A percentile compares a stretch with the other conserved stretches of the same genome.
phyloP scores from a whole-genome alignment of 345 rosid genomes.

The Acer saccharum region DNA sequence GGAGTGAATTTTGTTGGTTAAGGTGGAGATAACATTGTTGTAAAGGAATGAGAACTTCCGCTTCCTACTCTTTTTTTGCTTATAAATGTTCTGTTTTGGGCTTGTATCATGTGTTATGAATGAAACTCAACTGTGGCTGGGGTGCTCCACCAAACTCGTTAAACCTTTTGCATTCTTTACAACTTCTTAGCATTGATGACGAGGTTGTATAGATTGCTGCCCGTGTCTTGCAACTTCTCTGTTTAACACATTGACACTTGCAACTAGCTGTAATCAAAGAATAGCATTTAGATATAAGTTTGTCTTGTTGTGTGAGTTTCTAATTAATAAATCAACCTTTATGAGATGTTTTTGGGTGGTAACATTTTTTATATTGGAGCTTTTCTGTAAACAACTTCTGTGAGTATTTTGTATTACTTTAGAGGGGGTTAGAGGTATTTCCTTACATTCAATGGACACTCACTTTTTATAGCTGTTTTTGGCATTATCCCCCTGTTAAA shows the following conservation, averaged over 20 bases:
- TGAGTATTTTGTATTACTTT: neutral
- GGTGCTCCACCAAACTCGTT: neutral
- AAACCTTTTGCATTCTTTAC: neutral
- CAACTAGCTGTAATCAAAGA: neutral
- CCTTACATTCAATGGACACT: neutral
- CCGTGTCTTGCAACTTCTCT: neutral
- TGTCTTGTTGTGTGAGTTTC: neutral
- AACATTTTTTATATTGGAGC: neutral
- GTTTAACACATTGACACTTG: neutral
- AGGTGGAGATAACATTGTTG: neutral
- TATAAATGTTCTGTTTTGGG: neutral
- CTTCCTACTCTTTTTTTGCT: neutral
- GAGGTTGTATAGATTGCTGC: neutral
- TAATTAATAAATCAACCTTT: too few relatives aligned
- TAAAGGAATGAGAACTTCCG: neutral
- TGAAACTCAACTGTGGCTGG: neutral
- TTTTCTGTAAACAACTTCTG: neutral
- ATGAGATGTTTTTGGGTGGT: neutral
- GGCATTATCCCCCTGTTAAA: neutral
- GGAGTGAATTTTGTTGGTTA: neutral
- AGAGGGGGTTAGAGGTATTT: neutral
- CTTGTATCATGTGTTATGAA: neutral
- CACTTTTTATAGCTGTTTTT: neutral
- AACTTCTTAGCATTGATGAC: neutral
- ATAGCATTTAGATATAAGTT: neutral